Conservation (phyloP, 2,329 filamentous ascomycete genomes). For the Metarhizium sp. region DNA sequence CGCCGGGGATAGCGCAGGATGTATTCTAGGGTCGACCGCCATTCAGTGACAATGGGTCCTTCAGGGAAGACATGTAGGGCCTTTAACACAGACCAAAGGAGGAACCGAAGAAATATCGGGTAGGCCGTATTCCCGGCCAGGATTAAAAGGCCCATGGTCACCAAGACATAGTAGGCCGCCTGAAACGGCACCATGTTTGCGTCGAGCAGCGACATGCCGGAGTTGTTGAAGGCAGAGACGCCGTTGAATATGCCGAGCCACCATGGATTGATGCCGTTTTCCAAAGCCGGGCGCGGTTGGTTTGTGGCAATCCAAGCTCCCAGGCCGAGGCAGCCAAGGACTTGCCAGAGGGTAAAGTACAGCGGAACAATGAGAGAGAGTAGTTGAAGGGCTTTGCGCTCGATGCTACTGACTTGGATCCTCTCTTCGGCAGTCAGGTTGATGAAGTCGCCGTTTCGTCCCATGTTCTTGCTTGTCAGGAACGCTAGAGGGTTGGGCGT, state of each 20-base stretch:
- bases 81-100: conserved; percentile 37
- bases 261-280: conserved; percentile 55
- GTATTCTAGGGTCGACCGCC: conserved; percentile 42
- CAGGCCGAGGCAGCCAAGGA: conserved; percentile 48
- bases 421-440: conserved; percentile 43
- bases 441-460: conserved; percentile 46
- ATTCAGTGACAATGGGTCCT: conserved; percentile 13
- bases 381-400: conserved; percentile 53
- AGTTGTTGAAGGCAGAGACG: conserved; percentile 61
- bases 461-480: conserved; percentile 16
- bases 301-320: conserved; percentile 51
- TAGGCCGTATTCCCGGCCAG: conserved; percentile 59
- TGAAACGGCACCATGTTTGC: conserved; percentile 56
- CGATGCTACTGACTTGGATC: conserved; percentile 24
- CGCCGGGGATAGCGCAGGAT: conserved; percentile 47
- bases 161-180: conserved; percentile 37
- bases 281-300: conserved; percentile 34
- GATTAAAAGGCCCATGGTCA: conserved; percentile 47
- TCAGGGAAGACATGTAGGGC: not conserved
- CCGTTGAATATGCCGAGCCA: conserved; percentile 62
- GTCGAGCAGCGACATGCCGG: conserved; percentile 59
- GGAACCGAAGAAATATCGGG: conserved; percentile 52
- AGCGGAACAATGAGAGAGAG: conserved; percentile 49
- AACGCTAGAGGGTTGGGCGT: not conserved
- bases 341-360: conserved; percentile 51